phyloP scores from a whole-genome alignment of 352 stramenopile species.

The Hyaloperonospora brassicae region DNA sequence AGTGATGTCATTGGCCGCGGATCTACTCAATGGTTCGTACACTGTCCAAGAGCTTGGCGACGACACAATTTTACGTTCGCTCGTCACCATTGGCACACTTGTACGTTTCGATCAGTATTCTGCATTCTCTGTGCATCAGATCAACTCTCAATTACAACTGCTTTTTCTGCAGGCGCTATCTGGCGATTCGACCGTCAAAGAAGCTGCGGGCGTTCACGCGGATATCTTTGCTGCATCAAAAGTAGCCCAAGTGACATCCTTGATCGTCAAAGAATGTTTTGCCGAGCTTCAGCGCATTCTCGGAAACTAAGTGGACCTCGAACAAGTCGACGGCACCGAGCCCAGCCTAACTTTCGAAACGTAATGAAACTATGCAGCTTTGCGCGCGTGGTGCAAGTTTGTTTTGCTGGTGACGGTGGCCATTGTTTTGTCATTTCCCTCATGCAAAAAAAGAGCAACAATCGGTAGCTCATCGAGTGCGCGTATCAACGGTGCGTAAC shows the following conservation, averaged over 20 bases:
- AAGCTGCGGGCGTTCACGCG: constrained; percentile 40
- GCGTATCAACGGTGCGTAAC: constrained; percentile 4
- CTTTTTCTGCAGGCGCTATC: constrained; percentile 27
- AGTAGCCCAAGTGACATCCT: constrained; percentile 30
- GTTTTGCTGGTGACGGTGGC: constrained; percentile 1
- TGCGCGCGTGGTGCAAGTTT: constrained; percentile 6
- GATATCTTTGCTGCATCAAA: constrained; percentile 52
- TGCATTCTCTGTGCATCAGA: background rate
- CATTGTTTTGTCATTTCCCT: constrained; percentile 1
- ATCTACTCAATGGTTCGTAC: constrained; percentile 42
- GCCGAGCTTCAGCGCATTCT: constrained; percentile 43
- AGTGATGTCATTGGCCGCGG: constrained; percentile 40
- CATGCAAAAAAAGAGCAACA: constrained; percentile 26
- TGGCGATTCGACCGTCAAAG: constrained; percentile 34
- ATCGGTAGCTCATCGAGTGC: constrained; percentile 25
- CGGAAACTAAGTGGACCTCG: background rate
- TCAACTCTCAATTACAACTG: background rate
- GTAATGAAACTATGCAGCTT: constrained; percentile 5
- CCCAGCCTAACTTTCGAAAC: constrained; percentile 1
- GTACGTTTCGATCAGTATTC: constrained; percentile 28
- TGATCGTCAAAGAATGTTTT: constrained; percentile 45
- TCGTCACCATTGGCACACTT: constrained; percentile 61
- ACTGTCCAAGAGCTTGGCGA: constrained; percentile 63
- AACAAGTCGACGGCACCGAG: background rate
- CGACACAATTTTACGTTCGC: constrained; percentile 57